Conservation (phyloP, 1,284 basidiomycete species). For the Takashimella koratensis region DNA sequence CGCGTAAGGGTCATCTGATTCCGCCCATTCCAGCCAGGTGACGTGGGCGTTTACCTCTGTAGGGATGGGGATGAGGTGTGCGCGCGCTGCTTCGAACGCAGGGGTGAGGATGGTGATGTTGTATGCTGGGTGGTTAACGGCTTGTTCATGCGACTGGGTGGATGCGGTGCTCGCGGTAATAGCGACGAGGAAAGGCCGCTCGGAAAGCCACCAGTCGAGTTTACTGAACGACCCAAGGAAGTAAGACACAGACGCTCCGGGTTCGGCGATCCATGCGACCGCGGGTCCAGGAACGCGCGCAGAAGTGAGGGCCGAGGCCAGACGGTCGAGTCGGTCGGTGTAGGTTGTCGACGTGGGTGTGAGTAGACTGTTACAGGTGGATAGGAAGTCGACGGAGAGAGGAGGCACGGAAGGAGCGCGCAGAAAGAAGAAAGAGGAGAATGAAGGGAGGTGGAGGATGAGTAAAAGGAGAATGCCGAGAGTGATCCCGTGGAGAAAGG, state of each 20-base stretch:
- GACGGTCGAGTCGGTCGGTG: constrained; percentile 12
- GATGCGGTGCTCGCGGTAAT: constrained; percentile 46
- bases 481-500: not conserved
- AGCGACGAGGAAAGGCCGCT: constrained; percentile 70
- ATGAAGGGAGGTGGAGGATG: not conserved
- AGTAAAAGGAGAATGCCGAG: not conserved
- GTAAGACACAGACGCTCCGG: constrained; percentile 66
- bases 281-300: not conserved
- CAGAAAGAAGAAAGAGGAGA: not conserved
- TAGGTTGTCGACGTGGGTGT: constrained; percentile 10
- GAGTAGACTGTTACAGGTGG: constrained; percentile 12
- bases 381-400: constrained; percentile 6
- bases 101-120: constrained; percentile 66
- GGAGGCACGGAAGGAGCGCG: not conserved
- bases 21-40: constrained; percentile 66
- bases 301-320: constrained; percentile 8
- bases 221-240: constrained; percentile 64
- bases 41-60: constrained; percentile 47
- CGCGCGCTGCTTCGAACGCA: constrained; percentile 69
- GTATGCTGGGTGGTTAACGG: constrained; percentile 30
- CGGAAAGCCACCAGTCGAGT: constrained; percentile 63
- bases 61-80: constrained; percentile 56
- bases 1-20: constrained; percentile 66
- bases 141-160: constrained; percentile 21
- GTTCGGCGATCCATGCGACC: constrained; percentile 59